These are phyloP conservation scores for Ascochyta lentis DNA, from an alignment of 2,329 filamentous ascomycete species.

Conservation along the genomic window DNA sequence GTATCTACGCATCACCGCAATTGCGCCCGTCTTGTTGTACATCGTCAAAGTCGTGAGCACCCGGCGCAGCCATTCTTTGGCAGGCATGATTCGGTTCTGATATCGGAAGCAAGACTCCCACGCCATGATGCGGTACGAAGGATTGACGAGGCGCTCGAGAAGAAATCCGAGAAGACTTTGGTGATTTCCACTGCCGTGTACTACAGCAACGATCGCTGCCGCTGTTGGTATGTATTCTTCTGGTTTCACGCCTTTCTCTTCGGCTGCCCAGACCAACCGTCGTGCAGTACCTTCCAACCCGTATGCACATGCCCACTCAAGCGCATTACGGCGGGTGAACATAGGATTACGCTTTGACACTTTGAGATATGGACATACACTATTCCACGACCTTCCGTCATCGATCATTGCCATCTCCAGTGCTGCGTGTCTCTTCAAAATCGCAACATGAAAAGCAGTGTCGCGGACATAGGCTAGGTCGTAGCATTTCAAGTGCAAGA, in stretches of 20 bases:
- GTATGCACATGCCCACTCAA: slow-evolving; percentile 7
- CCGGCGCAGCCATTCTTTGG: neutral
- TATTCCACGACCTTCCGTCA: neutral
- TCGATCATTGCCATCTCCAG: slow-evolving; percentile 1
- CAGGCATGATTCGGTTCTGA: neutral
- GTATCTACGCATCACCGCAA: no score
- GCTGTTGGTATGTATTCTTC: neutral
- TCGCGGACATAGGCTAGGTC: neutral
- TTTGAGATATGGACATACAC: slow-evolving; percentile 2
- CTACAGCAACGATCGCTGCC: neutral
- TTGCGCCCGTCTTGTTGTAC: no score
- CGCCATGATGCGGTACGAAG: neutral
- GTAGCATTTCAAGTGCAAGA: slow-evolving; percentile 3
- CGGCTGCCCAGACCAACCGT: neutral
- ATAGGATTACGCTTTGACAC: neutral
- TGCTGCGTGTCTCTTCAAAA: neutral
- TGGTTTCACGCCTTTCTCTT: neutral
- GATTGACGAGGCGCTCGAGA: neutral
- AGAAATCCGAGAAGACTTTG: neutral
- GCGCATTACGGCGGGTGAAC: neutral
- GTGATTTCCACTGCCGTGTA: neutral
- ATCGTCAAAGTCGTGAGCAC: no score
- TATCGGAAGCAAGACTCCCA: neutral
- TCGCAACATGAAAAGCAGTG: slow-evolving; percentile 1
- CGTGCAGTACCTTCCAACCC: neutral